Percentiles rank a stretch among this genome's conserved stretches.
Evolutionary conservation across 1,284 basidiomycete genomes (phyloP).

Genomic region (Termitomyces sp.): DNA sequence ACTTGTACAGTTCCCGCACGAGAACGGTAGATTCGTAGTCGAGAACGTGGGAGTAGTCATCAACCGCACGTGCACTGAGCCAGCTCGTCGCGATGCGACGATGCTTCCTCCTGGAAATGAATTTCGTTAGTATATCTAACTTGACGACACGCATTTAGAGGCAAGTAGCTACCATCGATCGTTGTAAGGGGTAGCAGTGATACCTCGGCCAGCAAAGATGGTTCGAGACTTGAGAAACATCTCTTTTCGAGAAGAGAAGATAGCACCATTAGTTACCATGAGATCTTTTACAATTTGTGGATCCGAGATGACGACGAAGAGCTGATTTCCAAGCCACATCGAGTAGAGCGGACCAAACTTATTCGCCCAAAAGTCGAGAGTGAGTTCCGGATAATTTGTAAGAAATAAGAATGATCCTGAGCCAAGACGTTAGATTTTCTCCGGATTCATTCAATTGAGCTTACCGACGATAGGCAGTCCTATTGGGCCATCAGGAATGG

Average conservation of each 20-base stretch:
- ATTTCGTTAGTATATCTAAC: background rate
- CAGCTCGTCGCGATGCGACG: conserved; percentile 31
- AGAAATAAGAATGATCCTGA: conserved; percentile 33
- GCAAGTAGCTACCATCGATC: conserved; percentile 28
- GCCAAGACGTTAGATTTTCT: background rate
- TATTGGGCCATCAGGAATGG: conserved; percentile 24
- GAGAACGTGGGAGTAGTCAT: conserved; percentile 29
- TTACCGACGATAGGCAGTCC: conserved; percentile 24
- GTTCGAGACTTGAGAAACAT: conserved; percentile 39
- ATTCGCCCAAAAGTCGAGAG: conserved; percentile 33
- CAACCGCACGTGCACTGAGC: conserved; percentile 29
- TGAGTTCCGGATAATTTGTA: conserved; percentile 32
- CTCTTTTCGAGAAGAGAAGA: conserved; percentile 36
- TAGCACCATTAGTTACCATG: conserved; percentile 37
- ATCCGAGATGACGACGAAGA: conserved; percentile 38
- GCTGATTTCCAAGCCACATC: conserved; percentile 38
- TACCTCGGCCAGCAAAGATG: conserved; percentile 34
- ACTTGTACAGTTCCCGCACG: conserved; percentile 29
- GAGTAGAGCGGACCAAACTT: conserved; percentile 35
- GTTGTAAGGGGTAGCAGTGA: conserved; percentile 38
- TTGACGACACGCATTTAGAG: background rate
- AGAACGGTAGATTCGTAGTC: conserved; percentile 34
- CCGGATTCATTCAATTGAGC: conserved; percentile 2
- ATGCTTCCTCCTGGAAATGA: conserved; percentile 31
- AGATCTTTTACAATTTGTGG: conserved; percentile 36